A percentile compares a stretch with the other conserved stretches of the same genome.
phyloP scores from a whole-genome alignment of 768 basidiomycete genomes.

The Postia placenta region DNA sequence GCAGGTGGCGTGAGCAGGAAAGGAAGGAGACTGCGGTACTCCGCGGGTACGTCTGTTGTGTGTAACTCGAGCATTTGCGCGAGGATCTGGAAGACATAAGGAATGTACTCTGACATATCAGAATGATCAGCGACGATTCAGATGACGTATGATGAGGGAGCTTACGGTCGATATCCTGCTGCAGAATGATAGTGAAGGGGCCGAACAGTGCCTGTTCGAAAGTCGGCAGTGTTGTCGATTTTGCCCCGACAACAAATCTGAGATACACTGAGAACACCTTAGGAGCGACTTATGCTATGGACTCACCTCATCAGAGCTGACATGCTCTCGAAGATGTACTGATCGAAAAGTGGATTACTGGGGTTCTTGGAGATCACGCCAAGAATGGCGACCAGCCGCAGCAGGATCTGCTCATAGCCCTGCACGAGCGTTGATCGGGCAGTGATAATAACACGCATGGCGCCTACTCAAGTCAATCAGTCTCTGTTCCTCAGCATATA shows the following conservation, averaged over 20 bases:
- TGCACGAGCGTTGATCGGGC: constrained; percentile 74
- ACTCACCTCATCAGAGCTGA: constrained; percentile 83
- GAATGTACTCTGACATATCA: constrained; percentile 76
- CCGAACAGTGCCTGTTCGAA: constrained; percentile 84
- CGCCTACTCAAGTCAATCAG: constrained; percentile 43
- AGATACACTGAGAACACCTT: not conserved
- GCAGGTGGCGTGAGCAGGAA: constrained; percentile 78
- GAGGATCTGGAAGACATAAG: constrained; percentile 95
- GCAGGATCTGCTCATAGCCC: constrained; percentile 56
- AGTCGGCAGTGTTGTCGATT: constrained; percentile 54
- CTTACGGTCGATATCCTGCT: constrained; percentile 91
- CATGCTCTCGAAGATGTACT: constrained; percentile 94
- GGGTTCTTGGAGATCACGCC: constrained; percentile 92
- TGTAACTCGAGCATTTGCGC: constrained; percentile 93
- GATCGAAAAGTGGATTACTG: constrained; percentile 96
- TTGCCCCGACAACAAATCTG: constrained; percentile 78
- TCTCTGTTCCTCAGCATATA: not conserved
- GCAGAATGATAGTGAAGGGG: constrained; percentile 81
- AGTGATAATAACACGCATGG: constrained; percentile 90
- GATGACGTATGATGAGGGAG: constrained; percentile 3
- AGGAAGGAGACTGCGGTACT: constrained; percentile 75
- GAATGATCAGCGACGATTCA: not conserved
- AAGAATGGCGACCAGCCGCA: constrained; percentile 75
- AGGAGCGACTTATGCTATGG: not conserved
- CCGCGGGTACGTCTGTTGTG: constrained; percentile 51